These are phyloP conservation scores for Leishmania lainsoni DNA, from an alignment of 208 protist species.

Conservation along the genomic window DNA sequence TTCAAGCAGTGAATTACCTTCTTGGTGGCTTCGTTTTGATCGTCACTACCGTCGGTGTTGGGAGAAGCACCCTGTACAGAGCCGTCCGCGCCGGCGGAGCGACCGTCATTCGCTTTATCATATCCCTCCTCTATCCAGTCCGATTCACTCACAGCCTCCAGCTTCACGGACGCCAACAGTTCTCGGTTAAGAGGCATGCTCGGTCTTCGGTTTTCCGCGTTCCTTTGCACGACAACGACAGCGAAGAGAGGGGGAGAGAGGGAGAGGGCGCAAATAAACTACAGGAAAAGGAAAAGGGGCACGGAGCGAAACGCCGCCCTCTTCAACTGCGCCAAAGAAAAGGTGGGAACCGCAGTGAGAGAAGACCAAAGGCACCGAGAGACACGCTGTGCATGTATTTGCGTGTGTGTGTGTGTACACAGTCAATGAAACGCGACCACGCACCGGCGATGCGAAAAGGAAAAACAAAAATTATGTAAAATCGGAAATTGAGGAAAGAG, in stretches of 20 bases:
- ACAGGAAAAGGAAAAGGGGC: neutral
- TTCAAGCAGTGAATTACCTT: slow-evolving; percentile 84
- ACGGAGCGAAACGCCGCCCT: neutral
- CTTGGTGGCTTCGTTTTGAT: slow-evolving; percentile 56
- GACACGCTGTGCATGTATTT: neutral
- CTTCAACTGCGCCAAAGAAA: too few relatives aligned
- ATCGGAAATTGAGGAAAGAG: too few relatives aligned
- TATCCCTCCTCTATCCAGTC: slow-evolving; percentile 32
- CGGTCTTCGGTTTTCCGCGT: neutral
- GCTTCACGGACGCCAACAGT: slow-evolving; percentile 65
- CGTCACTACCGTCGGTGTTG: slow-evolving; percentile 20
- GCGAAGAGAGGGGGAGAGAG: neutral
- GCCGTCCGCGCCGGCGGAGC: slow-evolving; percentile 7
- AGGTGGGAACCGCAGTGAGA: too few relatives aligned
- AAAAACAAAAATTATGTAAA: too few relatives aligned
- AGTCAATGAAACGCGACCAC: neutral
- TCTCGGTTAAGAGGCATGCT: slow-evolving; percentile 71
- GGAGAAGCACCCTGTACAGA: neutral
- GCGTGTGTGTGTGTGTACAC: too few relatives aligned
- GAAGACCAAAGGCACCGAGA: neutral
- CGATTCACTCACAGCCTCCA: slow-evolving; percentile 42
- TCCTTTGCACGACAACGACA: neutral
- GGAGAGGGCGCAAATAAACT: neutral
- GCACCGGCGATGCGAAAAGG: neutral
- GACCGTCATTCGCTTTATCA: slow-evolving; percentile 8